Evolutionary conservation across 495 filamentous ascomycete genomes (phyloP), one percentile per base, ranked within the genome.

Genomic region (Penicillium roqueforti): DNA sequence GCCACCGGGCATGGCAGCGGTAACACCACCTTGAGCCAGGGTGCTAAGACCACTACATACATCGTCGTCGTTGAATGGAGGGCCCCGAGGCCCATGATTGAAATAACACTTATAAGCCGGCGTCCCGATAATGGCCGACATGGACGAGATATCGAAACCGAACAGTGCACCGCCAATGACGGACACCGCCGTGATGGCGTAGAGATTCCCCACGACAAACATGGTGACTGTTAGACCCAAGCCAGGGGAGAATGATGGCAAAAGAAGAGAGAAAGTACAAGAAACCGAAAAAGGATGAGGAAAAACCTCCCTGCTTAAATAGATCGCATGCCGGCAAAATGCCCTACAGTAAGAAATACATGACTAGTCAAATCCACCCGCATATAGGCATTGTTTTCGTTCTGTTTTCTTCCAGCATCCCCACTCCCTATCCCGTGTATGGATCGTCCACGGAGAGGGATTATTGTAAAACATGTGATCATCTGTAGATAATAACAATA

Each of bases 151-250:
- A 74, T 91, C 89, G 62, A 91, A 91, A 54, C 88, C 88, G 62
- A 95, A 92, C 20, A 92, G 80, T 47, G 79, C 85, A 63, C 89
- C 90, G 54, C 90, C 89, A 55, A 88, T 77, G 56, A 92, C 85
- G 65, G 87, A 76, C 67, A 88, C 80, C 61, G 84, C 85, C 56
- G 88, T 81, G 65, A 91, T 91, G 39, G 84, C 67, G 59, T 90
- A 91, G 61, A 89, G 81, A 66, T 89, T 89, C 18, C 85, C 61
- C 28, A 63, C 83, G 44, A 85, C 50, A 46, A 59, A 51, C 68
- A 70, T 67, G 49, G 43, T 68, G 58, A 50, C 18, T 34, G 16
- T 40, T 42, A 22, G 51, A 51, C 44, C 46, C 49, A 60, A 28
- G 45, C 31, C 26, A 46, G 49, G 22, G 46, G 38, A 50, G 26